phyloP scores from a whole-genome alignment of 371 early-diverging fungal genomes.

The Mucor indicus region DNA sequence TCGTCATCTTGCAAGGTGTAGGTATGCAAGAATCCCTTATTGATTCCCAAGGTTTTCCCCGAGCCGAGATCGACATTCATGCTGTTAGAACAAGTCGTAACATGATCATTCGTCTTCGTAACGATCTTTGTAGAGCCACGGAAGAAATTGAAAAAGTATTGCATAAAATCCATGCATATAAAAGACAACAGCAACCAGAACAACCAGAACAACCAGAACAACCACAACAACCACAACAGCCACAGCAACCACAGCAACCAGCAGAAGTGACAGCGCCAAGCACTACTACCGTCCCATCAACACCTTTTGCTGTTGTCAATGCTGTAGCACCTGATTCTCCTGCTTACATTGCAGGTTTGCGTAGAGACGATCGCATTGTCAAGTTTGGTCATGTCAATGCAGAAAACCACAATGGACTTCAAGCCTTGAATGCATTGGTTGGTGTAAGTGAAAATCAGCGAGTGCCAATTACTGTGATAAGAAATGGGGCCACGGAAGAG shows the following conservation, averaged over 20 bases:
- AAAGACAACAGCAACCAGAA: slow-evolving; percentile 7
- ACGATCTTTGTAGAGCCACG: slow-evolving; percentile 75
- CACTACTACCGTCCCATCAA: background rate
- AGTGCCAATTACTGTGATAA: slow-evolving; percentile 43
- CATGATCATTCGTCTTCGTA: slow-evolving; percentile 60
- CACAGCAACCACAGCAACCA: background rate
- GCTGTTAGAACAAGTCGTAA: slow-evolving; percentile 56
- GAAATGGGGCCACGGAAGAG: slow-evolving; percentile 27
- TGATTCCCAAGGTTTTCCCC: slow-evolving; percentile 80
- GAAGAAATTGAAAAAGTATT: slow-evolving; percentile 65
- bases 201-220: slow-evolving; percentile 9
- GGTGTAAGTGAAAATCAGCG: slow-evolving; percentile 51
- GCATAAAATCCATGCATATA: slow-evolving; percentile 59
- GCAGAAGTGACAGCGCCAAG: background rate
- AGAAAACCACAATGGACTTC: slow-evolving; percentile 47
- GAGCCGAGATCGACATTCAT: slow-evolving; percentile 84
- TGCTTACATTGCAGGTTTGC: slow-evolving; percentile 65
- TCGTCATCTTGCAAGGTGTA: slow-evolving; percentile 61
- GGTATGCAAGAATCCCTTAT: slow-evolving; percentile 73
- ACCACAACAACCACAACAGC: slow-evolving; percentile 1
- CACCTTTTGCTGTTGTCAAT: slow-evolving; percentile 77
- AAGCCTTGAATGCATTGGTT: slow-evolving; percentile 54
- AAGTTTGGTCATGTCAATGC: slow-evolving; percentile 55
- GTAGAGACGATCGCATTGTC: slow-evolving; percentile 62
- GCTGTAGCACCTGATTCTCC: slow-evolving; percentile 83